Evolutionary conservation across 2,329 filamentous ascomycete species (phyloP).

Genomic region (Neonectria coccinea): DNA sequence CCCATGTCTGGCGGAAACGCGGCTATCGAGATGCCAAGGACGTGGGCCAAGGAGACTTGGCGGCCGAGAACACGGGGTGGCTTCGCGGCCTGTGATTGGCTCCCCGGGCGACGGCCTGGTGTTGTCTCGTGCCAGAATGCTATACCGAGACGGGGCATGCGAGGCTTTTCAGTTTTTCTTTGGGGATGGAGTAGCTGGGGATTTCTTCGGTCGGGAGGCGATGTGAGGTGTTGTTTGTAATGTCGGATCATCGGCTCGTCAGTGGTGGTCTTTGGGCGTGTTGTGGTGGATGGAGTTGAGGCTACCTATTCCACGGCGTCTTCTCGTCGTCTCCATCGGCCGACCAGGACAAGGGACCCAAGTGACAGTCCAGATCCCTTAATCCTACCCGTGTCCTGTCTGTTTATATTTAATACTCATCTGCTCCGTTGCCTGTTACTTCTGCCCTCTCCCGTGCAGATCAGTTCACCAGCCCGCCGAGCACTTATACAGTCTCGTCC

Average conservation of each 20-base stretch:
- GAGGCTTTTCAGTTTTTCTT: not conserved
- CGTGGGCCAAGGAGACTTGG: slow-evolving; percentile 40
- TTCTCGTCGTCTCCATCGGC: not conserved
- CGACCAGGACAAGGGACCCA: not conserved
- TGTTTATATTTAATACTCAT: slow-evolving; percentile 17
- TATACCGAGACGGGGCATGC: slow-evolving; percentile 32
- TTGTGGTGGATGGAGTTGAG: not conserved
- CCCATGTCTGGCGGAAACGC: slow-evolving; percentile 8
- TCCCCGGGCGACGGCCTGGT: not conserved
- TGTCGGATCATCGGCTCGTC: not conserved
- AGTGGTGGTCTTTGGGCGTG: not conserved
- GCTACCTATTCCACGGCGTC: not conserved
- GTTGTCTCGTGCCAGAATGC: slow-evolving; percentile 35
- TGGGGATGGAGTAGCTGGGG: not conserved
- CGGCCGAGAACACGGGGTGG: slow-evolving; percentile 38
- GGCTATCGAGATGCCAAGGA: slow-evolving; percentile 30
- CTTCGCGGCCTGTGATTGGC: slow-evolving; percentile 33
- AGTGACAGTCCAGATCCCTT: not conserved
- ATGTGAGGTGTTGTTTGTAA: not conserved
- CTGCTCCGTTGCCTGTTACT: not conserved
- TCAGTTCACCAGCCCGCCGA: slow-evolving; percentile 4
- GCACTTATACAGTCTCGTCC: slow-evolving; percentile 4
- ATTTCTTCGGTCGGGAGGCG: not conserved
- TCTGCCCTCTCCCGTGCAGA: slow-evolving; percentile 5
- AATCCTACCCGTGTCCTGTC: not conserved